These are phyloP conservation scores for Samsoniella hepiali DNA, from an alignment of 2,329 filamentous ascomycete genomes.

Conservation along the genomic window DNA sequence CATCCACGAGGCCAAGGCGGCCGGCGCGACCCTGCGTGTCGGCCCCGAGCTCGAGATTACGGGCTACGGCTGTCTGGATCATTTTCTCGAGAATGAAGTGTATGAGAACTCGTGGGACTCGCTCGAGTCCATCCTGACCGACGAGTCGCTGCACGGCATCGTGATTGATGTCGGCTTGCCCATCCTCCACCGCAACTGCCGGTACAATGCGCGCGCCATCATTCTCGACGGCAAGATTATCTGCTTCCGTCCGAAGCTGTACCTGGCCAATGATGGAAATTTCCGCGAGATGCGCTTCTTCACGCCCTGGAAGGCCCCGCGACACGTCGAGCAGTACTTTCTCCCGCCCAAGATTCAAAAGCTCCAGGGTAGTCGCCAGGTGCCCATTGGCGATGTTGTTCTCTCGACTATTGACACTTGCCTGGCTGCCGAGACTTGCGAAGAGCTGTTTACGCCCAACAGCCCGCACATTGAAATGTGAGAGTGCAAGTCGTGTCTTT, in stretches of 20 bases:
- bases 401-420: conserved; percentile 38
- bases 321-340: conserved; percentile 36
- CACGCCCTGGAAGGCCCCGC: conserved; percentile 37
- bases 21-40: conserved; percentile 59
- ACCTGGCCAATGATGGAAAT: conserved; percentile 36
- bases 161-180: conserved; percentile 32
- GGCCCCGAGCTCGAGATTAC: conserved; percentile 49
- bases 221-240: conserved; percentile 30
- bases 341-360: conserved; percentile 32
- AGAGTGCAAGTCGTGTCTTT: neutral
- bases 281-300: conserved; percentile 42
- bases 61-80: conserved; percentile 33
- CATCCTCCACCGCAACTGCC: conserved; percentile 32
- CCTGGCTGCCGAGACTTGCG: conserved; percentile 41
- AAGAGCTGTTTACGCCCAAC: conserved; percentile 33
- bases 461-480: conserved; percentile 51
- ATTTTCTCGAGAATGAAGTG: conserved; percentile 33
- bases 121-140: conserved; percentile 32
- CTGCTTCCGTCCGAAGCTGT: conserved; percentile 24
- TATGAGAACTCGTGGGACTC: conserved; percentile 33
- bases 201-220: conserved; percentile 38
- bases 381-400: conserved; percentile 41
- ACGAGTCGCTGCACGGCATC: conserved; percentile 29
- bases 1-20: conserved; percentile 56
- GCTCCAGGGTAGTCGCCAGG: conserved; percentile 33